Conservation (phyloP, 1,139 yeast genomes). For the Saccharomyces pastorianus region DNA sequence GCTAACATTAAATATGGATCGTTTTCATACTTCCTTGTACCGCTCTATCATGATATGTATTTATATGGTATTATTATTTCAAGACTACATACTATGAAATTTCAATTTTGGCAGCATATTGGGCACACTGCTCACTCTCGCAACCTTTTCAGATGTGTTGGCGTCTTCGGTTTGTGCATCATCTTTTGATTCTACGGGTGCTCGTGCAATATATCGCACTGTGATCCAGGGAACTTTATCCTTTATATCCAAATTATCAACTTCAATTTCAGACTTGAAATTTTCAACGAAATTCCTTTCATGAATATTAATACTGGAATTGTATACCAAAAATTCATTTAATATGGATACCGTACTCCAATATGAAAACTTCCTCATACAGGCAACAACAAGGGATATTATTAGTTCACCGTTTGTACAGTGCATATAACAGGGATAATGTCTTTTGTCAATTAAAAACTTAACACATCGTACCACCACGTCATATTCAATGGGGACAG, state of each 20-base stretch:
- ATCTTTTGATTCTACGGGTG: slow-evolving; percentile 3
- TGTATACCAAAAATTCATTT: slow-evolving; percentile 72
- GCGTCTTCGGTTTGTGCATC: slow-evolving; percentile 3
- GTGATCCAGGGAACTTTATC: slow-evolving; percentile 30
- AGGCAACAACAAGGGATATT: slow-evolving; percentile 75
- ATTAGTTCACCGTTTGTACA: slow-evolving; percentile 88
- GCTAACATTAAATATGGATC: no score
- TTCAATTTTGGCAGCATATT: slow-evolving; percentile 21
- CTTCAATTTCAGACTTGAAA: slow-evolving; percentile 55
- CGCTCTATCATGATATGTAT: no score
- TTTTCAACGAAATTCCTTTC: slow-evolving; percentile 80
- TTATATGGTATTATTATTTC: no score
- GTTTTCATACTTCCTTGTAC: neutral
- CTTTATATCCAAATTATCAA: slow-evolving; percentile 28
- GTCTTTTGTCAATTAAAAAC: slow-evolving; percentile 48
- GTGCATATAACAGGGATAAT: slow-evolving; percentile 72
- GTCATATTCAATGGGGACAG: slow-evolving; percentile 66
- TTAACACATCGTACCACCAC: slow-evolving; percentile 54
- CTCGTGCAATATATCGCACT: slow-evolving; percentile 12
- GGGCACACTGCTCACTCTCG: slow-evolving; percentile 15
- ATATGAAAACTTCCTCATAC: slow-evolving; percentile 70
- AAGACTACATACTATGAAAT: slow-evolving; percentile 19
- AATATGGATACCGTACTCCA: slow-evolving; percentile 89
- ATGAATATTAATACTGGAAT: slow-evolving; percentile 72
- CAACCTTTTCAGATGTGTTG: slow-evolving; percentile 6